phyloP scores from a whole-genome alignment of 202 grass and related monocot species.

The Carex sylvatica region DNA sequence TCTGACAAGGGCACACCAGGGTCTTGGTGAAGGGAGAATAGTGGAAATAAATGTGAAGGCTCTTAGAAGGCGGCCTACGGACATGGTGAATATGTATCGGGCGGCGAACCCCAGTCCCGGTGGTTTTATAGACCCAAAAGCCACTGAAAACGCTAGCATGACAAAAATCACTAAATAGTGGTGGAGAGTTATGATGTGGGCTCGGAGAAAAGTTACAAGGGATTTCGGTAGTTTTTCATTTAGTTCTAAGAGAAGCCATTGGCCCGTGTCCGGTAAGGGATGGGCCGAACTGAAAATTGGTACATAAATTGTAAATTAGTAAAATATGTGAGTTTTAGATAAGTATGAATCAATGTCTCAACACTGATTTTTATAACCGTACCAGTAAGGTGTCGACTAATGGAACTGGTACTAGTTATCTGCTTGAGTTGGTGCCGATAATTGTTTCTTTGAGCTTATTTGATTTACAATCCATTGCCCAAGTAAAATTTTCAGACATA shows the following conservation, averaged over 20 bases:
- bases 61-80: constrained; percentile 72
- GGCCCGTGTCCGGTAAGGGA: constrained; percentile 89
- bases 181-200: constrained; percentile 91
- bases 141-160: constrained; percentile 88
- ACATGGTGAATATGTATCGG: constrained; percentile 97
- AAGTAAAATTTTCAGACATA: not conserved
- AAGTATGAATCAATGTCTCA: not conserved
- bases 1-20: constrained; percentile 59
- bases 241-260: constrained; percentile 82
- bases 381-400: not conserved
- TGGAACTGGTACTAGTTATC: not conserved
- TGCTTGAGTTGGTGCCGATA: not conserved
- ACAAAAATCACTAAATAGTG: constrained; percentile 96
- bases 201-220: constrained; percentile 72
- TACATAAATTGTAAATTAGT: not conserved
- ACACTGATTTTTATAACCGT: not conserved
- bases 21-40: constrained; percentile 84
- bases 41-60: constrained; percentile 74
- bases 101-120: constrained; percentile 86
- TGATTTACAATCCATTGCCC: not conserved
- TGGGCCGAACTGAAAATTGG: constrained; percentile 49
- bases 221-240: constrained; percentile 82
- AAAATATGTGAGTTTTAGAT: not conserved
- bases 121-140: constrained; percentile 78
- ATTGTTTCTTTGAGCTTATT: not conserved